phyloP scores from a whole-genome alignment of 1,139 yeast species.

The Neolecta irregularis region DNA sequence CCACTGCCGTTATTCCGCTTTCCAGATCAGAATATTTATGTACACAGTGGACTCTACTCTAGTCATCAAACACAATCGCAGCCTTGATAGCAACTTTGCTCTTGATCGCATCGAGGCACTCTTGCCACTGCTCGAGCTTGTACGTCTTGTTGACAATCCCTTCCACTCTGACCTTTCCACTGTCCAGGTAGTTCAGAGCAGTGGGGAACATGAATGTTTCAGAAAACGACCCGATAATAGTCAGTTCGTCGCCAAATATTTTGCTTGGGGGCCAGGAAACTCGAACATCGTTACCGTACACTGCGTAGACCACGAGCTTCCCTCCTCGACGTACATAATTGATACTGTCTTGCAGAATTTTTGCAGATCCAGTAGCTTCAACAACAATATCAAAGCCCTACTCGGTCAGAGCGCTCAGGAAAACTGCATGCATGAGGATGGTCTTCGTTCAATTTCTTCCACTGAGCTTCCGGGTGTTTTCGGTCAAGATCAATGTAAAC shows the following conservation, averaged over 20 bases:
- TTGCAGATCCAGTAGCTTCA: slow-evolving; percentile 15
- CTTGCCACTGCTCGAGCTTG: slow-evolving; percentile 16
- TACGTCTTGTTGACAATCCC: slow-evolving; percentile 16
- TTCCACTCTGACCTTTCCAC: slow-evolving; percentile 14
- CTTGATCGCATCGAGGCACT: slow-evolving; percentile 13
- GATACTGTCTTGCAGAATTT: slow-evolving; percentile 14
- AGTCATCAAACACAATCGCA: slow-evolving; percentile 15
- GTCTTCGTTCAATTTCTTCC: slow-evolving; percentile 12
- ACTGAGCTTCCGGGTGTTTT: slow-evolving; percentile 12
- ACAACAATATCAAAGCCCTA: slow-evolving; percentile 16
- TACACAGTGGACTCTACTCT: too few species aligned
- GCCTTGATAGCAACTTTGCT: slow-evolving; percentile 16
- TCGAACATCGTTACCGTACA: slow-evolving; percentile 13
- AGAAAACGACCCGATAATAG: slow-evolving; percentile 15
- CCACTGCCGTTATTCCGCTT: too few species aligned
- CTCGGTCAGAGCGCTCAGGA: too few species aligned
- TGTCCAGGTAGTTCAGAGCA: slow-evolving; percentile 14
- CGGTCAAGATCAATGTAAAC: slow-evolving; percentile 14
- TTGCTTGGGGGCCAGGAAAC: slow-evolving; percentile 15
- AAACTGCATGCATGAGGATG: too few species aligned
- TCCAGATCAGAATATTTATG: too few species aligned
- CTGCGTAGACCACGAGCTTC: slow-evolving; percentile 15
- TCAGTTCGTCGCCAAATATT: slow-evolving; percentile 16
- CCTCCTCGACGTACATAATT: slow-evolving; percentile 16
- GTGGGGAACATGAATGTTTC: slow-evolving; percentile 15